Base-by-base conservation (phyloP, 768 basidiomycete species). In the Leccinum imitatum region DNA sequence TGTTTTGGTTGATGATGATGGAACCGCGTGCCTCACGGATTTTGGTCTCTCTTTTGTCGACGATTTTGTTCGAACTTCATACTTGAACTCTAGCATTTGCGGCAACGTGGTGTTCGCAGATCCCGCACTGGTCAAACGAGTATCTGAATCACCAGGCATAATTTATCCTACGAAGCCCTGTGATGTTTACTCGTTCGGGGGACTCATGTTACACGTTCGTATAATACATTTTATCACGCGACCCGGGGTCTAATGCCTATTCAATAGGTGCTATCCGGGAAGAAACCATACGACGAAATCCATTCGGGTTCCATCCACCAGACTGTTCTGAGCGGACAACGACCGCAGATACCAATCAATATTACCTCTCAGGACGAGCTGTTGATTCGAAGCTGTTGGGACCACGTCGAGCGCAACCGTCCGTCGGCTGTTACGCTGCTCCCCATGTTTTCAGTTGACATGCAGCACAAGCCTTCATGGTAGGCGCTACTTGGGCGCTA, bases 81-180 rank as follows among this genome's bases (percentile, higher is more conserved):
- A 71, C 50, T 19, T 74, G 46, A 75, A 70, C 17, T 78, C 78
- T 70, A 25, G 50, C 17, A 51, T 73, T 31, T 61, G 68, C 30
- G 82, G 81, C 4, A 75, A 73, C 15, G 70, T 81, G 27, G 75
- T 78, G 3, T 83, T 81, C 73, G 77, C 80, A n/a, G 82, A 82
- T 59, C 71, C 80, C 0, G 68, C 75, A 11, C 71, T 57, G 9
- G 58, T 69, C 23, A 50, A 52, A 25, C 60, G 27, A 17, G 58
- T 54, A 17, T 31, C 54, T 11, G 17, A 15, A 9, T 41, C 21
- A 11, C 46, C 10, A 15, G 60, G 14, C 1, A 41, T 62, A 11
- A 19, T 53, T 44, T 50, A 60, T 53, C 68, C 70, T 17, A 67
- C 63, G 17, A 54, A 55, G 6, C 52, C 64, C n/a, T 63, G 62